Base-by-base conservation (phyloP, 73 alveolate species). In the Blepharisma stoltei region DNA sequence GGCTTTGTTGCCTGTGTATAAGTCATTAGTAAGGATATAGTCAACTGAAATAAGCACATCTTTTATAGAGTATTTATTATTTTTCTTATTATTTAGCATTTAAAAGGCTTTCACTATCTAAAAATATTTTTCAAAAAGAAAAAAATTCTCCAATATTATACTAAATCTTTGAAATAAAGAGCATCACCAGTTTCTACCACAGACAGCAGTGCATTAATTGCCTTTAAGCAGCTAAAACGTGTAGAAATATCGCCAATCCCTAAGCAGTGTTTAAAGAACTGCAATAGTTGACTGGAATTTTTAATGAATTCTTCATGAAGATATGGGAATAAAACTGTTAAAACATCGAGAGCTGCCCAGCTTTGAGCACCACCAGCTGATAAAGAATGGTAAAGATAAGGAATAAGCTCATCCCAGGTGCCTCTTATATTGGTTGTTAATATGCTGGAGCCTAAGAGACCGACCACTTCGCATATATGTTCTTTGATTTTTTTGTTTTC, bases 21-120 rank as follows among this genome's bases (percentile, higher is more conserved):
- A 9, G 23, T 60, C 18, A 20, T 60, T 60, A 14, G 38, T 25
- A 8, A 60, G 11, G 38, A 60, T 60, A 25, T 14, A 60, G 46
- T 60, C 73, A 1, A 60, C 73, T 20, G 73, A 60, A 14, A n/a
- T n/a, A 18, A 60, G 73, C 73, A 60, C 23, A 18, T 60, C 73
- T 20, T n/a, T n/a, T 8, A n/a, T n/a, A n/a, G n/a, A n/a, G n/a
- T n/a, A n/a, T n/a, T n/a, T n/a, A n/a, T n/a, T n/a, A n/a, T n/a
- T n/a, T n/a, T n/a, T n/a, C n/a, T n/a, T n/a, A n/a, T n/a, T n/a
- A n/a, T n/a, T n/a, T n/a, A n/a, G n/a, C n/a, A n/a, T n/a, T n/a
- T n/a, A n/a, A n/a, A n/a, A n/a, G n/a, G n/a, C n/a, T n/a, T n/a
- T n/a, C n/a, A n/a, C n/a, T n/a, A n/a, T n/a, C n/a, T n/a, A n/a